Percentiles rank a stretch among this genome's conserved stretches.
These are phyloP conservation scores for Aphanomyces cochlioides DNA, from an alignment of 352 stramenopile genomes.

Conservation along the genomic window DNA sequence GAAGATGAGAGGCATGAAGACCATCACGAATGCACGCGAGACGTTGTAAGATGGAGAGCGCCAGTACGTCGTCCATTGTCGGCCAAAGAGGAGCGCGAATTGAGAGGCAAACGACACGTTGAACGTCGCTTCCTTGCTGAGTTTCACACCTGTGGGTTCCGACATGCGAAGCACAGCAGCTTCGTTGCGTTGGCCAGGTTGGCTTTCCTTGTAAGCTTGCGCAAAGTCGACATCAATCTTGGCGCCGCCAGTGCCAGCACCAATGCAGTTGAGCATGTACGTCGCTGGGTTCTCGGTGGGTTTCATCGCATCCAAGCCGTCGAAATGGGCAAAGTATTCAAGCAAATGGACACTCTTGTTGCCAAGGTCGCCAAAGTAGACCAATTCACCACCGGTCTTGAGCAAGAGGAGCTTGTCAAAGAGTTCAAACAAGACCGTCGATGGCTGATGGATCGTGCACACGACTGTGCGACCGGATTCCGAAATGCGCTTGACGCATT, in stretches of 20 bases:
- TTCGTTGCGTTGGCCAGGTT: conserved; percentile 11
- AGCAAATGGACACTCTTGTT: conserved; percentile 43
- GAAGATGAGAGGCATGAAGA: conserved; percentile 46
- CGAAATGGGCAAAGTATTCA: conserved; percentile 55
- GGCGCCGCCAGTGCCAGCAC: conserved; percentile 35
- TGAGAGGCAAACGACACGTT: conserved; percentile 25
- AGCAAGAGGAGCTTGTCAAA: conserved; percentile 79
- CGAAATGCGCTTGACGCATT: conserved; percentile 54
- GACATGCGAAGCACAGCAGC: not conserved
- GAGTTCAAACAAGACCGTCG: conserved; percentile 60
- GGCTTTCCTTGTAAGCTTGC: conserved; percentile 41
- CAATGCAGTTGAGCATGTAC: conserved; percentile 79
- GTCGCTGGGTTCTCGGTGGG: conserved; percentile 77
- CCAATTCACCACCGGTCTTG: conserved; percentile 51
- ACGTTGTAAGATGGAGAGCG: conserved; percentile 37
- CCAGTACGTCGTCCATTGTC: conserved; percentile 33
- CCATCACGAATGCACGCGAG: conserved; percentile 41
- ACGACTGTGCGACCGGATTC: conserved; percentile 75
- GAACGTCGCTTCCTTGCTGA: not conserved
- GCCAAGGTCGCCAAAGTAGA: conserved; percentile 51
- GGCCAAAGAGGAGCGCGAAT: conserved; percentile 24
- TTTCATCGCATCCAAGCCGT: conserved; percentile 40
- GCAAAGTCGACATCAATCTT: conserved; percentile 42
- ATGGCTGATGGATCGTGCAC: conserved; percentile 80
- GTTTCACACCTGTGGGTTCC: not conserved